Percentiles rank a stretch among this genome's conserved stretches.
These are phyloP conservation scores for Umbellularia californica DNA, from an alignment of 164 flowering plant species.

Conservation along the genomic window DNA sequence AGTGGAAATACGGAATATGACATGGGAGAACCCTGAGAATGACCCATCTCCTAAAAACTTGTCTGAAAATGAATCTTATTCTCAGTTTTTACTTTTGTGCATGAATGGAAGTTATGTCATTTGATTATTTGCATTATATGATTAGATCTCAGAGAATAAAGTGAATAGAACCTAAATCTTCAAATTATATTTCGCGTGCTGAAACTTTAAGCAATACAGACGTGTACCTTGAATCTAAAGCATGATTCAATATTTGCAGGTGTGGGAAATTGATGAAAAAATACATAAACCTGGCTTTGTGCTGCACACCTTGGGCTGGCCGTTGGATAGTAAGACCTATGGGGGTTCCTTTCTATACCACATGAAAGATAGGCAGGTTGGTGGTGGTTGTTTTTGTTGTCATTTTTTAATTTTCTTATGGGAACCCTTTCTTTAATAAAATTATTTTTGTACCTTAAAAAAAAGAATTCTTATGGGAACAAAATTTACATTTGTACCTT, in stretches of 20 bases:
- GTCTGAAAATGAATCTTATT: no score
- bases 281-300: slow-evolving; percentile 82
- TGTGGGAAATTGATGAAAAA: slow-evolving; percentile 86
- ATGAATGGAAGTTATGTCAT: background rate
- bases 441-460: no score
- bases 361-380: slow-evolving; percentile 89
- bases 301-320: slow-evolving; percentile 96
- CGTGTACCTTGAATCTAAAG: background rate
- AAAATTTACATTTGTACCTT: no score
- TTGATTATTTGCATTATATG: background rate
- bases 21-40: no score
- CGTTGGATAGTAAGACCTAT: slow-evolving; percentile 84
- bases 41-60: no score
- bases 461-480: no score
- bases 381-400: background rate
- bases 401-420: no score
- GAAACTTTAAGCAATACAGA: no score
- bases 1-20: no score
- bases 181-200: background rate
- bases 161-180: background rate
- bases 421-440: no score
- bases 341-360: slow-evolving; percentile 98
- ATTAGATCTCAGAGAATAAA: background rate
- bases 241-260: slow-evolving; percentile 36
- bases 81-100: background rate